phyloP scores from a whole-genome alignment of 139 green algal species.

The Chlamydomonas sp. region DNA sequence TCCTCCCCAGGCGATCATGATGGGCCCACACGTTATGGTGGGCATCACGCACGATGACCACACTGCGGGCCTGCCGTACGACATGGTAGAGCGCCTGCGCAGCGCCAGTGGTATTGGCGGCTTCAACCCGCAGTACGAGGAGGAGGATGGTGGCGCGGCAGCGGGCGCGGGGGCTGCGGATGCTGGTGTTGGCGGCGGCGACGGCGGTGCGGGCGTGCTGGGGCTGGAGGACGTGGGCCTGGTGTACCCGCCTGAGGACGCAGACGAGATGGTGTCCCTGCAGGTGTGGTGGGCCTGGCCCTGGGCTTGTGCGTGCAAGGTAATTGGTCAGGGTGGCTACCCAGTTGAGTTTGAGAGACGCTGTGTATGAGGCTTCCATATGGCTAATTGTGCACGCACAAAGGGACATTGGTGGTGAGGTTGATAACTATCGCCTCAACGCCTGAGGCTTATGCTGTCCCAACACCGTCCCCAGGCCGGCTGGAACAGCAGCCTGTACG shows the following conservation, averaged over 20 bases:
- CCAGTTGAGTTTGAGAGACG: too few relatives aligned
- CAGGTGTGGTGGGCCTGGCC: conserved; percentile 4
- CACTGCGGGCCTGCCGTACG: not conserved
- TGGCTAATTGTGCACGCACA: too few relatives aligned
- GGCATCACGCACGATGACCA: conserved; percentile 40
- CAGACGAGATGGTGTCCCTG: conserved; percentile 28
- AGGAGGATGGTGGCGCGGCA: not conserved
- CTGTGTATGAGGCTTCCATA: too few relatives aligned
- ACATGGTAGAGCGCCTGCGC: not conserved
- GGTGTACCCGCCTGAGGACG: not conserved
- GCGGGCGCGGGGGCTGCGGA: not conserved
- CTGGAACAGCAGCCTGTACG: conserved; percentile 27
- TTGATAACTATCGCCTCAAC: too few relatives aligned
- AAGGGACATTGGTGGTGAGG: too few relatives aligned
- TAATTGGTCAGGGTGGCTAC: too few relatives aligned
- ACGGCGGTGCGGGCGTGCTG: not conserved
- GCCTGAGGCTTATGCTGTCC: too few relatives aligned
- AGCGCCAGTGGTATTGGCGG: too few relatives aligned
- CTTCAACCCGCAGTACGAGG: not conserved
- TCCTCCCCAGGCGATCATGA: conserved; percentile 28
- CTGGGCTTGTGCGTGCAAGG: too few relatives aligned
- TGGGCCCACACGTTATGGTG: conserved; percentile 43
- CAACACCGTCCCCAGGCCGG: not conserved
- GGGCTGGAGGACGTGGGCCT: not conserved
- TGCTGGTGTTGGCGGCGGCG: not conserved